A percentile compares a stretch with the other conserved stretches of the same genome.
These are phyloP conservation scores for Apiotrichum mycotoxinovorans DNA, from an alignment of 1,284 basidiomycete genomes.

Conservation along the genomic window DNA sequence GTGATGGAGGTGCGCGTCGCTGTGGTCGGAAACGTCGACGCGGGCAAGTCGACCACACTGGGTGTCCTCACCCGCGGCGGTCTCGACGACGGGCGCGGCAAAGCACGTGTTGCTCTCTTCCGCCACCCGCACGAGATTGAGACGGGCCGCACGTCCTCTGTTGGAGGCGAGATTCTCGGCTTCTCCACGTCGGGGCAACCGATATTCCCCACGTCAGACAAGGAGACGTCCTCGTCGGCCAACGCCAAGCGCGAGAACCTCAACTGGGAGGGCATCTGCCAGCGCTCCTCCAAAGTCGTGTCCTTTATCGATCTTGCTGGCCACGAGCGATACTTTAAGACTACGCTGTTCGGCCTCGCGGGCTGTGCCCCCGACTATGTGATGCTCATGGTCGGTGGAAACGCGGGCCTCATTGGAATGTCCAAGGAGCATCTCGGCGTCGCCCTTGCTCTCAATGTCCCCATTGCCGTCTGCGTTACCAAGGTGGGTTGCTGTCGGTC, in stretches of 20 bases:
- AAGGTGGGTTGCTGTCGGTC: slow-evolving; percentile 60
- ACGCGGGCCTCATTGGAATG: slow-evolving; percentile 94
- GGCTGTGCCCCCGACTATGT: slow-evolving; percentile 94
- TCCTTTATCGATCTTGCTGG: slow-evolving; percentile 93
- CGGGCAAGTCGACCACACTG: slow-evolving; percentile 90
- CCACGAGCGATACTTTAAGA: slow-evolving; percentile 75
- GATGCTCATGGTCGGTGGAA: slow-evolving; percentile 91
- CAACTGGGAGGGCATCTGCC: slow-evolving; percentile 94
- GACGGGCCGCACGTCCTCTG: slow-evolving; percentile 87
- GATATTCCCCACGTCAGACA: slow-evolving; percentile 62
- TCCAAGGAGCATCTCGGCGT: slow-evolving; percentile 96
- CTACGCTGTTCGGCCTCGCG: slow-evolving; percentile 90
- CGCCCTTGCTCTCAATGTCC: slow-evolving; percentile 86
- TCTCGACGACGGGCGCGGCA: slow-evolving; percentile 90
- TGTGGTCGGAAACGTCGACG: slow-evolving; percentile 80
- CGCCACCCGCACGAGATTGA: slow-evolving; percentile 97
- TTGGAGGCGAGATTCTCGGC: slow-evolving; percentile 95
- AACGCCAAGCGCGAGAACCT: slow-evolving; percentile 71
- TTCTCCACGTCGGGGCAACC: slow-evolving; percentile 70
- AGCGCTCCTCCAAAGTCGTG: slow-evolving; percentile 84
- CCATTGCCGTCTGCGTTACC: slow-evolving; percentile 89
- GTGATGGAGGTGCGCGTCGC: slow-evolving; percentile 84
- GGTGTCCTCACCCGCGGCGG: slow-evolving; percentile 66
- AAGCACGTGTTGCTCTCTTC: slow-evolving; percentile 87
- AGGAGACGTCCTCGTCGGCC: slow-evolving; percentile 58